Evolutionary conservation across 2,329 filamentous ascomycete genomes (phyloP).

Genomic region (Fusarium illudens): DNA sequence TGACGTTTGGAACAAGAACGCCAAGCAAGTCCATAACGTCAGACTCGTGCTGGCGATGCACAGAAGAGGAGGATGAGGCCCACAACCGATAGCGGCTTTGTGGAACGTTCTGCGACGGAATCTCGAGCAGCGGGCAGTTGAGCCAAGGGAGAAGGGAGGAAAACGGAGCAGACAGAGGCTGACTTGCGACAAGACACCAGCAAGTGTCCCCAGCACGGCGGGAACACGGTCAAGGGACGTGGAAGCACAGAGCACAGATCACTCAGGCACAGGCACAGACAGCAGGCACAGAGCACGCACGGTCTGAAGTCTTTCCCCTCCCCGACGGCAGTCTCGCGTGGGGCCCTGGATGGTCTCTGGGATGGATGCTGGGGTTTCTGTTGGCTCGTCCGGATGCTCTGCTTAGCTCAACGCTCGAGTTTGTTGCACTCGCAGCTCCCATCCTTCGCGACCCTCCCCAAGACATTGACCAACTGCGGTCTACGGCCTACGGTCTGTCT

Average conservation of each 20-base stretch:
- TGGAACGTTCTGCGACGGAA: constrained; percentile 20
- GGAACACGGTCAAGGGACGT: background rate
- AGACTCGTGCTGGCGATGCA: background rate
- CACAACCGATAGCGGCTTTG: constrained; percentile 2
- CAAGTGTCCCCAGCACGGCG: background rate
- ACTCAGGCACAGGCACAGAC: constrained; percentile 11
- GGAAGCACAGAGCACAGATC: background rate
- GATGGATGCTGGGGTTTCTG: constrained; percentile 4
- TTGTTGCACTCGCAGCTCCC: background rate
- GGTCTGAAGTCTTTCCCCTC: constrained; percentile 6
- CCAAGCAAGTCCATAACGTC: constrained; percentile 17
- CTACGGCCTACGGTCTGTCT: constrained; percentile 8
- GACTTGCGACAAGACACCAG: constrained; percentile 5
- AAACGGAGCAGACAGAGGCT: background rate
- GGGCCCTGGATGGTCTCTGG: constrained; percentile 22
- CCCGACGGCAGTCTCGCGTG: constrained; percentile 30
- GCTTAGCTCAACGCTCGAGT: constrained; percentile 12
- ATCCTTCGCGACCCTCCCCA: background rate
- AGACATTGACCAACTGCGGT: background rate
- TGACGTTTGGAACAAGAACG: constrained; percentile 33
- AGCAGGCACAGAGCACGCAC: constrained; percentile 1
- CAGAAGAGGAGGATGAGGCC: background rate
- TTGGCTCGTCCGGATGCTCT: background rate
- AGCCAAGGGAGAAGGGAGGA: background rate
- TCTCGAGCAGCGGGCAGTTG: background rate